A percentile compares a stretch with the other conserved stretches of the same genome.
Conservation (phyloP, 208 protist genomes). For the Vickermania ingenoplastis region DNA sequence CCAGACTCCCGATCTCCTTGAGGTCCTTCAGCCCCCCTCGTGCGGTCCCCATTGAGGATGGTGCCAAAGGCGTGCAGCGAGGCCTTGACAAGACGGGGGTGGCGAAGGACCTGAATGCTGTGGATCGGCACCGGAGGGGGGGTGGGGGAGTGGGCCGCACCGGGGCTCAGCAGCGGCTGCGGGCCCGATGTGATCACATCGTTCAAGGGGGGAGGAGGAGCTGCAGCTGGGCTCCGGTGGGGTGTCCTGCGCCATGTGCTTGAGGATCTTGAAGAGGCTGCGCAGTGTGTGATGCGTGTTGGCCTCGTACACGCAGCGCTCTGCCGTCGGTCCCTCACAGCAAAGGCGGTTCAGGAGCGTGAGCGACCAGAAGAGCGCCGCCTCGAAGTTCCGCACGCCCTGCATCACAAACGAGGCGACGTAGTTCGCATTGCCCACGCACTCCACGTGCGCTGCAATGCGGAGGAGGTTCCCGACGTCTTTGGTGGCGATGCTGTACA, state of each 20-base stretch:
- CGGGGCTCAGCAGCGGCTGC: neutral
- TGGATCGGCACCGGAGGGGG: neutral
- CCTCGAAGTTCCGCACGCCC: constrained; percentile 23
- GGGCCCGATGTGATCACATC: too few species aligned
- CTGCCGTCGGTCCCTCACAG: neutral
- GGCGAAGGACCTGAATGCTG: constrained; percentile 1
- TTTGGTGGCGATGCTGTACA: neutral
- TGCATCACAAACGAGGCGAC: neutral
- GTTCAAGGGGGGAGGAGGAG: too few species aligned
- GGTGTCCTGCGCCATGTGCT: neutral
- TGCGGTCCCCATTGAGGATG: neutral
- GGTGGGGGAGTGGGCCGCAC: neutral
- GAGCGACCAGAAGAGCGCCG: constrained; percentile 31
- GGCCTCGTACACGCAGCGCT: neutral
- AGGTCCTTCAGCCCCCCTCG: neutral
- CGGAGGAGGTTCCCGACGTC: neutral
- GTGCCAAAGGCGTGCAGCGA: neutral
- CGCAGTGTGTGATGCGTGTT: constrained; percentile 13
- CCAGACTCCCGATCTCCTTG: neutral
- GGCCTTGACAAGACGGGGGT: neutral
- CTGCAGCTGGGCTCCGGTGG: too few species aligned
- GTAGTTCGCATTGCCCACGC: neutral
- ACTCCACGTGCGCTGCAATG: neutral
- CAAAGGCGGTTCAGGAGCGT: constrained; percentile 20
- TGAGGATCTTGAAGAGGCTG: constrained; percentile 11